These are phyloP conservation scores for Candida coquimbonensis DNA, from an alignment of 805 yeast species.

Conservation along the genomic window DNA sequence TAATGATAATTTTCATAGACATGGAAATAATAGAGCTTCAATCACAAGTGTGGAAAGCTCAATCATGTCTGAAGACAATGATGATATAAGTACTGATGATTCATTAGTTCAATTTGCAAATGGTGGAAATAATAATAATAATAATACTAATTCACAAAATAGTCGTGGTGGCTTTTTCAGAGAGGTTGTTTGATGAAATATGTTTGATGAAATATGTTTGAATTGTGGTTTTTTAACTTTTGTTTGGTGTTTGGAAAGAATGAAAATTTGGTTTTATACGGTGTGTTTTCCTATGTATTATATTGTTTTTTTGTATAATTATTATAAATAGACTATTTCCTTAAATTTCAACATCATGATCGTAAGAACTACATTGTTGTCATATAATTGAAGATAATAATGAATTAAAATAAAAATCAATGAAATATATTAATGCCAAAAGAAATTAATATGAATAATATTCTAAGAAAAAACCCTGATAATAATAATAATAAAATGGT, in stretches of 20 bases:
- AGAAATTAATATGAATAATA: too few relatives aligned
- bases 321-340: too few relatives aligned
- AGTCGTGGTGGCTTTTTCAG: conserved; percentile 17
- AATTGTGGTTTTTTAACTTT: not conserved
- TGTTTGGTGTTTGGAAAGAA: not conserved
- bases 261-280: too few relatives aligned
- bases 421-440: too few relatives aligned
- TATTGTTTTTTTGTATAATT: too few relatives aligned
- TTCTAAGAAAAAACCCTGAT: too few relatives aligned
- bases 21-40: conserved; percentile 18
- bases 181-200: conserved; percentile 14
- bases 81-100: conserved; percentile 18
- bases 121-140: not conserved
- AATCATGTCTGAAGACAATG: conserved; percentile 20
- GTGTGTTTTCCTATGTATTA: too few relatives aligned
- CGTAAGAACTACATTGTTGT: too few relatives aligned
- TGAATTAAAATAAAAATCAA: too few relatives aligned
- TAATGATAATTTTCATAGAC: conserved; percentile 11
- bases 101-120: conserved; percentile 11
- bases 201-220: not conserved
- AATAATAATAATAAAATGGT: too few relatives aligned
- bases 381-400: too few relatives aligned
- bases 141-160: not conserved
- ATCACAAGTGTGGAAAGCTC: conserved; percentile 18
- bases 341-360: too few relatives aligned